Conservation (phyloP, 306 rosid species). For the Rubus idaeus region DNA sequence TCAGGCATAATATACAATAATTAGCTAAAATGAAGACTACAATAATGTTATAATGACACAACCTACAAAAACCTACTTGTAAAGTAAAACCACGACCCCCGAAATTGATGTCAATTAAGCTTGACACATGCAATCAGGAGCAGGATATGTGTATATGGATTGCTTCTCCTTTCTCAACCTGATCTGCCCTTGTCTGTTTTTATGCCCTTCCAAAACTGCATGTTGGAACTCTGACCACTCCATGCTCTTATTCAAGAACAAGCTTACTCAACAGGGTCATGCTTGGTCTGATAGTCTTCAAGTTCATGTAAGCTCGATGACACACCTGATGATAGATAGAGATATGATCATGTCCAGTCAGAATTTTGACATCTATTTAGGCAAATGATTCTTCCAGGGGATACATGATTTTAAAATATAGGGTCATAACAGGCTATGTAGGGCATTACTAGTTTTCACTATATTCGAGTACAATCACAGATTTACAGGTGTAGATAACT, state of each 20-base stretch:
- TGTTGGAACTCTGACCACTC: conserved; percentile 73
- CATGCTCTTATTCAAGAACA: conserved; percentile 67
- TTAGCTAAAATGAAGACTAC: conserved; percentile 10
- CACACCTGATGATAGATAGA: conserved; percentile 65
- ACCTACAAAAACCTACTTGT: conserved; percentile 5
- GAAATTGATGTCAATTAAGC: background rate
- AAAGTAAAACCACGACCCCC: background rate
- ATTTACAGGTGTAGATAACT: background rate
- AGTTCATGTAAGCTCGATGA: conserved; percentile 74
- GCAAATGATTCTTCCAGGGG: background rate
- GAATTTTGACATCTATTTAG: background rate
- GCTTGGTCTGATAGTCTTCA: conserved; percentile 90
- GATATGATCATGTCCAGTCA: conserved; percentile 2
- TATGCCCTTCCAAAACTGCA: conserved; percentile 71
- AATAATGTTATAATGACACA: background rate
- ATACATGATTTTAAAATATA: background rate
- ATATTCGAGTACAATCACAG: background rate
- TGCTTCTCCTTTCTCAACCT: conserved; percentile 80
- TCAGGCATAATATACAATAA: conserved; percentile 7
- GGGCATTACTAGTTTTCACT: background rate
- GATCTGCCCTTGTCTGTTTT: conserved; percentile 80
- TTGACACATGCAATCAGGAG: conserved; percentile 91
- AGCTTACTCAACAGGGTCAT: conserved; percentile 79
- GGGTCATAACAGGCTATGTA: background rate
- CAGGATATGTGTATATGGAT: conserved; percentile 89